phyloP scores from a whole-genome alignment of 305 asterid species.

The Fraxinus nigra region DNA sequence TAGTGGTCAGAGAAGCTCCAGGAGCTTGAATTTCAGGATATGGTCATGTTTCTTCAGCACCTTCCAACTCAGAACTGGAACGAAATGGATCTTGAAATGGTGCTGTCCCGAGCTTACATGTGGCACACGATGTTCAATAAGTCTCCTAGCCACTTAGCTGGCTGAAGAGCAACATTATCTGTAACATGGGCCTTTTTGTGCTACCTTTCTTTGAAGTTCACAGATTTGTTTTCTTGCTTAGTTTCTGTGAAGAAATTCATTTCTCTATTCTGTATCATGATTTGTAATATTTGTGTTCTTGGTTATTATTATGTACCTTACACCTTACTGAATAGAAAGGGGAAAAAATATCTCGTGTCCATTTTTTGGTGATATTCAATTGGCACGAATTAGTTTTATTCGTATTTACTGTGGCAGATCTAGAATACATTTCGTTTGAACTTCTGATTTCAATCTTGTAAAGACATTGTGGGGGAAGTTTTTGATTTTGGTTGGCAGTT shows the following conservation, averaged over 20 bases:
- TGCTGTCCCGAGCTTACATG: slow-evolving; percentile 92
- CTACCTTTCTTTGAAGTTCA: background rate
- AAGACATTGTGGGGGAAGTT: background rate
- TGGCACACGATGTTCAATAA: slow-evolving; percentile 94
- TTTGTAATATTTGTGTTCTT: slow-evolving; percentile 20
- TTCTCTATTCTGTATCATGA: slow-evolving; percentile 14
- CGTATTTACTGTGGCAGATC: background rate
- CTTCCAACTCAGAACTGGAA: slow-evolving; percentile 87
- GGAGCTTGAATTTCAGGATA: slow-evolving; percentile 93
- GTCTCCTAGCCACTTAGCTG: slow-evolving; percentile 90
- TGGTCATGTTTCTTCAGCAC: slow-evolving; percentile 98
- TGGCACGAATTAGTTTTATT: background rate
- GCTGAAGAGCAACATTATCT: slow-evolving; percentile 33
- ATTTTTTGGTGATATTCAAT: background rate
- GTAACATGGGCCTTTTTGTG: background rate
- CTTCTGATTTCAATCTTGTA: background rate
- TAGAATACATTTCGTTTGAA: background rate
- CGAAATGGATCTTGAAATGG: slow-evolving; percentile 79
- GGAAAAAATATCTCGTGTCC: background rate
- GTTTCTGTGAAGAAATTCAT: background rate
- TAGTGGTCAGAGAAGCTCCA: slow-evolving; percentile 88
- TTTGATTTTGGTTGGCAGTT: background rate
- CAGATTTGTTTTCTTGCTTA: slow-evolving; percentile 22
- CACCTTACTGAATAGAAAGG: background rate
- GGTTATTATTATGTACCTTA: background rate